Evolutionary conservation across 495 filamentous ascomycete species (phyloP).

Genomic region (Talaromyces liani): DNA sequence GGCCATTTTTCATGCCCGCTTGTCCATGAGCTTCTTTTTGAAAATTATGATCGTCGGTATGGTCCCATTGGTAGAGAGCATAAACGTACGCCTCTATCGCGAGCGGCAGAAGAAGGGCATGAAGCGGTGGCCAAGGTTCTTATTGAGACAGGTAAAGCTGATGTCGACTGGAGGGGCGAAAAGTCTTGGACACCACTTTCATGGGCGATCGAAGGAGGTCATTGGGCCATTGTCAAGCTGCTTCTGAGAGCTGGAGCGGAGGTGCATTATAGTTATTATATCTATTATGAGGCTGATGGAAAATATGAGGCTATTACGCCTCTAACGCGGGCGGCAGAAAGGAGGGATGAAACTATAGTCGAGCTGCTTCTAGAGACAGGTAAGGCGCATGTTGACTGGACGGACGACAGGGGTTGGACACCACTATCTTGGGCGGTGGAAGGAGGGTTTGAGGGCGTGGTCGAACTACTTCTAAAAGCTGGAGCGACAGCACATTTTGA

Average conservation of each 20-base stretch:
- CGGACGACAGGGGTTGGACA: slow-evolving; percentile 14
- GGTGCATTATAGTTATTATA: too few species aligned
- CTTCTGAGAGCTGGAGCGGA: neutral
- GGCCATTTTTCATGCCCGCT: too few species aligned
- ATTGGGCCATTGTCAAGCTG: neutral
- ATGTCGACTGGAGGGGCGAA: neutral
- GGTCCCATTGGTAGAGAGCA: too few species aligned
- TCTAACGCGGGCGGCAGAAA: slow-evolving; percentile 14
- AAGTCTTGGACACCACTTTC: neutral
- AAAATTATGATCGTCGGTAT: too few species aligned
- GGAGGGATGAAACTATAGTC: too few species aligned
- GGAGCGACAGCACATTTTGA: too few species aligned
- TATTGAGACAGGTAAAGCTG: neutral
- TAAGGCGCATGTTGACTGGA: slow-evolving; percentile 10
- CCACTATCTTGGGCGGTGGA: slow-evolving; percentile 20
- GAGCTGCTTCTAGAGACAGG: slow-evolving; percentile 12
- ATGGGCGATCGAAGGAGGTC: neutral
- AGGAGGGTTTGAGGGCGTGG: slow-evolving; percentile 13
- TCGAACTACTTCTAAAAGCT: too few species aligned
- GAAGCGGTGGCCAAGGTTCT: neutral
- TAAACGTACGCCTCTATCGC: neutral
- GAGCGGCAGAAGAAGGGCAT: neutral
- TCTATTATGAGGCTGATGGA: too few species aligned
- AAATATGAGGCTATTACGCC: slow-evolving; percentile 9
- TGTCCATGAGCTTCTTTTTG: too few species aligned